Evolutionary conservation across 2,329 filamentous ascomycete genomes (phyloP), one percentile per base, ranked within the genome.

Genomic region (Didymella pinodella): DNA sequence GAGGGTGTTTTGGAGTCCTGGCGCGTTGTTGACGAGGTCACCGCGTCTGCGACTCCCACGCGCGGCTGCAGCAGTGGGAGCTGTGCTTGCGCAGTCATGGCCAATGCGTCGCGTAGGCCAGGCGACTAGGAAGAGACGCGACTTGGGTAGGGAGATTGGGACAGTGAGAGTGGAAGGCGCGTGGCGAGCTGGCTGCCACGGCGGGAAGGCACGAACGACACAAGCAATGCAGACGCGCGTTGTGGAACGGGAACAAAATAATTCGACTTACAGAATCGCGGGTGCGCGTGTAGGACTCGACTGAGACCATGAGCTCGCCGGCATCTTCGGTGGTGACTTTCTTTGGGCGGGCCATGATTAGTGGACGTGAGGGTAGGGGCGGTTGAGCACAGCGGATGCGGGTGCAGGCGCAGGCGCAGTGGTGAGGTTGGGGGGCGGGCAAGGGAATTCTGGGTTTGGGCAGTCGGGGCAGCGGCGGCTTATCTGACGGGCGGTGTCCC

Each of bases 281-380:
- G 48, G 93, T 92, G 73, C 89, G 85, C 61, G 91, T 85, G 76
- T 94, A 94, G 77, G 91, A 89, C 58, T 92, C 89, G 57, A 90
- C 84, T 62, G 92, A 87, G 65, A 90, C 71, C 68, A 72, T 68
- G 10, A 77, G 65, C 66, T 76, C 73, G 57, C 70, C 72, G 36
- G 68, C 72, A 44, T 73, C 71, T 32, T 75, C 69, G 36, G 68
- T 70, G 45, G 69, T 70, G 50, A 72, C 66, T 49, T 69, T 67
- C 65, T 77, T 76, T 10, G 69, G 51, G 51, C 66, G 67, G 47
- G 64, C 68, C 72, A 75, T 75, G 60, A 22, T 61, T 58, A 3
- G 22, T 22, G 22, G 3, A 22, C 22, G 22, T 22, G 22, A 43
- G n/a, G 12, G 46, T 48, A 44, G 22, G 28, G 43, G 49, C 18